Conservation (phyloP, 208 protist species). For the Trypanosoma melophagium region DNA sequence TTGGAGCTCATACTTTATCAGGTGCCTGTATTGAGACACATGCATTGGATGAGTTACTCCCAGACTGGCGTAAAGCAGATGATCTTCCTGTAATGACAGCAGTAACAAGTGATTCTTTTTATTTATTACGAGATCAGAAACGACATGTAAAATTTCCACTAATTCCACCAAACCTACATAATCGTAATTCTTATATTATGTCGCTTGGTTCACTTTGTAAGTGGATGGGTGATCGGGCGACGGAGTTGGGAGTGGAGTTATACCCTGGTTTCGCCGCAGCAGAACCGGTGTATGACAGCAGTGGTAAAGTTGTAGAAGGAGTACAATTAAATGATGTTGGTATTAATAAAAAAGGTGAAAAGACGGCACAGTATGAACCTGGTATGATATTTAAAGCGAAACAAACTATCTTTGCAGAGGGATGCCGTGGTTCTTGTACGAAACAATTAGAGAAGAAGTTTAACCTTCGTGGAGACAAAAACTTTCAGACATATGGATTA, state of each 20-base stretch:
- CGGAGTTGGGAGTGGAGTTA: constrained; percentile 97
- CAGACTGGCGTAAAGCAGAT: constrained; percentile 88
- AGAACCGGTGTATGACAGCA: constrained; percentile 67
- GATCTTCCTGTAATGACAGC: constrained; percentile 78
- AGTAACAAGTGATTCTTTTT: constrained; percentile 92
- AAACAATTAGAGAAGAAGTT: constrained; percentile 92
- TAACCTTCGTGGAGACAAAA: constrained; percentile 68
- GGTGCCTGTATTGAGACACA: constrained; percentile 96
- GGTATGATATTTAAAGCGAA: constrained; percentile 95
- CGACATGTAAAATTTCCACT: constrained; percentile 62
- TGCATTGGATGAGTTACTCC: constrained; percentile 95
- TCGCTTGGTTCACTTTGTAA: constrained; percentile 90
- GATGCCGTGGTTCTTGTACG: constrained; percentile 95
- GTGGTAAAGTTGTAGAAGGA: constrained; percentile 50
- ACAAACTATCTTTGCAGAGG: constrained; percentile 97
- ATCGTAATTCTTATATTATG: constrained; percentile 96
- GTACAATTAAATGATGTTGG: constrained; percentile 85
- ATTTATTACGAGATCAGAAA: constrained; percentile 68
- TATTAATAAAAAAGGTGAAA: constrained; percentile 89
- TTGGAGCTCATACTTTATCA: constrained; percentile 96
- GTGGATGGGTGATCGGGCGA: constrained; percentile 94
- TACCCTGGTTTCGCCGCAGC: constrained; percentile 94
- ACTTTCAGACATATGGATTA: constrained; percentile 95
- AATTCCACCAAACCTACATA: constrained; percentile 82
- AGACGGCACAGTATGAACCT: constrained; percentile 92